Percentiles rank a stretch among this genome's conserved stretches.
Evolutionary conservation across 2,329 filamentous ascomycete species (phyloP).

Genomic region (Sordariomycetes sp.): DNA sequence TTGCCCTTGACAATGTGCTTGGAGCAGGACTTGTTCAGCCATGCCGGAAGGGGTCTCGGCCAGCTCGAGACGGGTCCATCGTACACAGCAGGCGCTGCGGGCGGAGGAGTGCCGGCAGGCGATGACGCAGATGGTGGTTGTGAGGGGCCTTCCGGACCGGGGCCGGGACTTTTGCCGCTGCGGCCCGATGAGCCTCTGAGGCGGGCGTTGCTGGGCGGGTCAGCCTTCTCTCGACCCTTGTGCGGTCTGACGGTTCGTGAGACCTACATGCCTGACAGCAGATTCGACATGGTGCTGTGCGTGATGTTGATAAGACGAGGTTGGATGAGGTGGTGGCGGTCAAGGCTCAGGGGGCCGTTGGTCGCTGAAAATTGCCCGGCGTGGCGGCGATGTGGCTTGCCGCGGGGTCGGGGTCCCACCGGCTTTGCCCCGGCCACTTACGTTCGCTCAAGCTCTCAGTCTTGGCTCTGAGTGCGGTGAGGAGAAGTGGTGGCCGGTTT

Average conservation of each 20-base stretch:
- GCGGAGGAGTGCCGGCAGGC: slow-evolving; percentile 10
- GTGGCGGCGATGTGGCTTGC: no score
- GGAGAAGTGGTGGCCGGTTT: no score
- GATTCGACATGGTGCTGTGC: slow-evolving; percentile 31
- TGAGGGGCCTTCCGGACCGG: slow-evolving; percentile 2
- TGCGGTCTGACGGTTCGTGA: not conserved
- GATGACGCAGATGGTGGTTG: slow-evolving; percentile 41
- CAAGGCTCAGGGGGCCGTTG: no score
- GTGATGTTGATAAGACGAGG: not conserved
- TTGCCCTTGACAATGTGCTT: slow-evolving; percentile 94
- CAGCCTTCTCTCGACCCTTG: not conserved
- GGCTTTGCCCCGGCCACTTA: no score
- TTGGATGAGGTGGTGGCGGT: not conserved
- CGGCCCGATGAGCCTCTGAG: slow-evolving; percentile 28
- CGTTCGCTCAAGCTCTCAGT: no score
- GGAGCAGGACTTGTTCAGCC: slow-evolving; percentile 67
- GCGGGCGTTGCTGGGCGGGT: slow-evolving; percentile 33
- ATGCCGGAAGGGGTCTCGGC: slow-evolving; percentile 55
- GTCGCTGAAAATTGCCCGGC: no score
- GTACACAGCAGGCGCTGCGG: slow-evolving; percentile 4
- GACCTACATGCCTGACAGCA: slow-evolving; percentile 44
- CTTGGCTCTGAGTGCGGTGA: no score
- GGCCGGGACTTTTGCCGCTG: slow-evolving; percentile 25
- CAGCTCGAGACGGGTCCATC: slow-evolving; percentile 20
- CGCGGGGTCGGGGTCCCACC: no score